These are phyloP conservation scores for Penicillium palitans DNA, from an alignment of 2,329 filamentous ascomycete genomes.

Conservation along the genomic window DNA sequence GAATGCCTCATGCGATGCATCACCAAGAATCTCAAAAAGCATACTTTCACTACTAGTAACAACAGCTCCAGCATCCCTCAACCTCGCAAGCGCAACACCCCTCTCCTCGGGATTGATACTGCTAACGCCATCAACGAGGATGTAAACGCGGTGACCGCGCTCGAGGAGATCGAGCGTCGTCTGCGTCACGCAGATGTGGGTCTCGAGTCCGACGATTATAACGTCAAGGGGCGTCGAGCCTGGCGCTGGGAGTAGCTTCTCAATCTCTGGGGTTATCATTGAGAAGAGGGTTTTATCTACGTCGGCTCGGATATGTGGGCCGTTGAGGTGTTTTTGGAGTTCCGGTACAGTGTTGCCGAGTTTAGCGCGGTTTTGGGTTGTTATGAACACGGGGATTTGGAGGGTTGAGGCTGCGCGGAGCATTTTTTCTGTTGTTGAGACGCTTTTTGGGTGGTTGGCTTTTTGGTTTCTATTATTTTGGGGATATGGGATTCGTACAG, in stretches of 20 bases:
- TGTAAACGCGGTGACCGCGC: conserved; percentile 76
- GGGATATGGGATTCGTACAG: conserved; percentile 54
- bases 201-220: conserved; percentile 86
- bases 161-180: conserved; percentile 78
- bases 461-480: background rate
- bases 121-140: conserved; percentile 86
- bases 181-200: conserved; percentile 92
- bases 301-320: conserved; percentile 54
- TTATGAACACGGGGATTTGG: conserved; percentile 75
- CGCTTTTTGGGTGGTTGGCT: conserved; percentile 42
- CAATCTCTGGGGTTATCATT: conserved; percentile 75
- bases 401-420: conserved; percentile 56
- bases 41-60: conserved; percentile 88
- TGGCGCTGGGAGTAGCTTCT: conserved; percentile 36
- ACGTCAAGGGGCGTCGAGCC: conserved; percentile 55
- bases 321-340: conserved; percentile 54
- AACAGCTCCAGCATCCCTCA: conserved; percentile 72
- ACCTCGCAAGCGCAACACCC: conserved; percentile 70
- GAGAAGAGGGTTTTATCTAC: conserved; percentile 88
- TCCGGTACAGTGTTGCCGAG: conserved; percentile 80
- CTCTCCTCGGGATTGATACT: conserved; percentile 84
- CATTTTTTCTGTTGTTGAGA: conserved; percentile 68
- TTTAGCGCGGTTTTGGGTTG: conserved; percentile 77
- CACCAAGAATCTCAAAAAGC: conserved; percentile 85
- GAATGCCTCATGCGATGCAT: conserved; percentile 71